Conservation (phyloP, 495 filamentous ascomycete genomes). For the Saxispiralis lemnorum region DNA sequence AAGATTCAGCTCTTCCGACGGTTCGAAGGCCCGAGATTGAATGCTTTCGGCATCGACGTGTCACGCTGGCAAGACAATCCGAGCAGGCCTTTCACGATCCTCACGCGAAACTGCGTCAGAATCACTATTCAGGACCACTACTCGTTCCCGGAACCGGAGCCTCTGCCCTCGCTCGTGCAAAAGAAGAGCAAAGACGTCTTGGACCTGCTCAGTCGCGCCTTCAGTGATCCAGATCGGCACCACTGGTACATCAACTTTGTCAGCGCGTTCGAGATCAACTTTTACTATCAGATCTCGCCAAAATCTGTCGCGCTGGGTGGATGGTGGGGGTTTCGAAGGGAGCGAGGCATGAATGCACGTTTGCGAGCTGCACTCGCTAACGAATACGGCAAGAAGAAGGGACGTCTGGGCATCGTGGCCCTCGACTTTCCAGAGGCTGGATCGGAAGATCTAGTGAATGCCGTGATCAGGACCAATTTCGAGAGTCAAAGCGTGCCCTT, state of each 20-base stretch:
- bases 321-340: conserved; percentile 10
- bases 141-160: not conserved
- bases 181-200: conserved; percentile 9
- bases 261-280: conserved; percentile 13
- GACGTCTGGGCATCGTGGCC: conserved; percentile 10
- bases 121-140: conserved; percentile 16
- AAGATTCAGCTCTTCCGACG: conserved; percentile 13
- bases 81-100: conserved; percentile 11
- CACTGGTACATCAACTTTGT: conserved; percentile 17
- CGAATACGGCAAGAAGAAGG: not conserved
- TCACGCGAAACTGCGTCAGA: conserved; percentile 1
- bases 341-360: conserved; percentile 9
- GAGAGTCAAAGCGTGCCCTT: not conserved
- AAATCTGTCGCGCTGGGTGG: conserved; percentile 10
- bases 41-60: conserved; percentile 14
- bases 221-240: not conserved
- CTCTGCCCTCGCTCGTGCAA: conserved; percentile 6
- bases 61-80: conserved; percentile 13
- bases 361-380: conserved; percentile 2
- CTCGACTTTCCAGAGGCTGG: conserved; percentile 16
- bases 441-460: conserved; percentile 3
- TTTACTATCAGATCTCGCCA: conserved; percentile 12
- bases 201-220: conserved; percentile 5
- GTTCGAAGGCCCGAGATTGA: conserved; percentile 4
- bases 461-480: conserved; percentile 6